Evolutionary conservation across 2,329 filamentous ascomycete genomes (phyloP), one percentile per base, ranked within the genome.

Genomic region (Aspergillus jensenii): DNA sequence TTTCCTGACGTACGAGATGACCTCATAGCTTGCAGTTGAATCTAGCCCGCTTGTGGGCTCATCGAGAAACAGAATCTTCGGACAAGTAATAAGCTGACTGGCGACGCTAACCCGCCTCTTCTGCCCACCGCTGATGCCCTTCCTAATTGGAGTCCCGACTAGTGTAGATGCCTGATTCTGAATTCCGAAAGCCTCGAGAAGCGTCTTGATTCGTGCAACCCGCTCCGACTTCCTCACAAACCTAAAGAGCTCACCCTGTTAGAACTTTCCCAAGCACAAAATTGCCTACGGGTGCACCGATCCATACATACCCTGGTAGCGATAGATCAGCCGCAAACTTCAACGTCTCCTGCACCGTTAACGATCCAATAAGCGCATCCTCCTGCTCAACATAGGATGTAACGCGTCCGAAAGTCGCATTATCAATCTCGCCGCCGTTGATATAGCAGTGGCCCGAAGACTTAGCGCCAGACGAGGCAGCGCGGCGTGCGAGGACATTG

Each of bases 341-440:
- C 59, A 96, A 76, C 0, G 91, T 96, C 77, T 96, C 91, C 27
- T 83, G 81, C 8, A 93, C 90, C 0, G 91, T 96, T 62, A 96
- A 78, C 0, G 88, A 88, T 4, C 91, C 91, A 51, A 93, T 89
- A 12, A 96, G 80, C 1, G 90, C 88, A 78, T 96, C 91, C 63
- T 96, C 90, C 72, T 96, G 91, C 77, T 96, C 91, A 21, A 96
- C 91, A 68, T 92, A 96, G 47, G 86, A 86, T 55, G 84, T 88
- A 50, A 93, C 80, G 48, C 84, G 80, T 17, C 85, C 84, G 64
- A 93, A 88, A 0, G 78, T 77, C 7, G 78, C 71, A 7, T 79
- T 74, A 1, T 85, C 80, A 3, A 86, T 75, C 4, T 74, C 67
- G 2, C 68, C 71, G 31, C 89, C 89, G 71, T 95, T 92, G 63